Base-by-base conservation (phyloP, 768 basidiomycete species). In the Saitozyma sp. region DNA sequence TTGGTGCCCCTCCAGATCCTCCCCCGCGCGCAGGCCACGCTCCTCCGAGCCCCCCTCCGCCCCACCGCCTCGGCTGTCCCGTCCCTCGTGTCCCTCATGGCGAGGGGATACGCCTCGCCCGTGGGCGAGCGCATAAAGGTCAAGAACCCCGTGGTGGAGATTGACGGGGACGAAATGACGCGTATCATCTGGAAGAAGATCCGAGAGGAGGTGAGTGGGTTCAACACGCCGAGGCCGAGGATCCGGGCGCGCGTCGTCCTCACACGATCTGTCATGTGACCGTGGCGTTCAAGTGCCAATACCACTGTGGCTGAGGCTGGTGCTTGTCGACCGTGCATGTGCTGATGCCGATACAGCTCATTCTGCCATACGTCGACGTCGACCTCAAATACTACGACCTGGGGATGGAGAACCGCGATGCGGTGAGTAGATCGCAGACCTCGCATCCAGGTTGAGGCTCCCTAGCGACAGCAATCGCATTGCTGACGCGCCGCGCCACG, bases 151-250 rank as follows among this genome's bases (percentile, higher is more conserved):
- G 86, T 96, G 51, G 92, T 96, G 53, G 93, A 96, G 82, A 86
- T 97, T 56, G 93, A 97, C 79, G 93, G 93, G 52, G 94, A 96
- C 81, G 95, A 99, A 82, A 98, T 98, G 95, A 99, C 95, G 41
- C 84, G 95, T 69, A 96, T 99, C 75, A 99, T 98, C 79, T 97
- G 91, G 92, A 93, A 92, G 86, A 92, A 92, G 84, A 93, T 94
- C 75, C 84, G 91, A 61, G 90, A 96, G 74, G 92, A 96, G 86
- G 92, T 92, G 60, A 63, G 85, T 81, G 29, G 29, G 29, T 29
- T 29, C 29, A 29, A 29, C 29, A 29, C 2, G 29, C 29, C 29
- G 29, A 29, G 29, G 29, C 29, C 29, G 29, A 29, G 29, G 2
- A 29, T 29, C 29, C 29, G 29, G 5, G 29, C 29, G 29, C 29